These are phyloP conservation scores for Ustilaginoidea virens DNA, from an alignment of 2,329 filamentous ascomycete species.

Conservation along the genomic window DNA sequence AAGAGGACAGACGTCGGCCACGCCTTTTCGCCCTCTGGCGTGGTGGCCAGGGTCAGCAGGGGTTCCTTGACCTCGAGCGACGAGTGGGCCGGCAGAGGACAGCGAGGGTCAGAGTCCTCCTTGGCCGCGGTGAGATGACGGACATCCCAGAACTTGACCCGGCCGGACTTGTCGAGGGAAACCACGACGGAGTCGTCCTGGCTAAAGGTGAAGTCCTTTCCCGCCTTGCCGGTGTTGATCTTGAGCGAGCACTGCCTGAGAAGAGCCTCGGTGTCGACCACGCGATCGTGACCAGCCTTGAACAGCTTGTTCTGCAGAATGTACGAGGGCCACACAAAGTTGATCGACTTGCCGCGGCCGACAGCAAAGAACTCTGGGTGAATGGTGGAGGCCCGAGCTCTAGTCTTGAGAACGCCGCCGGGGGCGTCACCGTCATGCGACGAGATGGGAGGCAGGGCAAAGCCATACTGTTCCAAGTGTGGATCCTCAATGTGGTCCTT, in stretches of 20 bases:
- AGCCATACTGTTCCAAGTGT: conserved; percentile 69
- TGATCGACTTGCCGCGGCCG: conserved; percentile 88
- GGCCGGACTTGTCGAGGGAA: conserved; percentile 89
- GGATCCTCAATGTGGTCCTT: conserved; percentile 68
- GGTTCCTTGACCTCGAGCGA: conserved; percentile 72
- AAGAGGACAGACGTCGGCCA: conserved; percentile 94
- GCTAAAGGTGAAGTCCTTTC: conserved; percentile 96
- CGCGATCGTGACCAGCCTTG: conserved; percentile 46
- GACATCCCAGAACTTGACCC: conserved; percentile 97
- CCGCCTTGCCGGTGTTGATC: conserved; percentile 94
- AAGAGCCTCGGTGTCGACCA: conserved; percentile 78
- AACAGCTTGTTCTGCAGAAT: conserved; percentile 48
- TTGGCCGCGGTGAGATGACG: conserved; percentile 51
- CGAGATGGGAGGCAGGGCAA: conserved; percentile 76
- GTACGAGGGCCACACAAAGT: conserved; percentile 61
- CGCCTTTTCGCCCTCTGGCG: conserved; percentile 77
- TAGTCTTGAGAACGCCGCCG: conserved; percentile 86
- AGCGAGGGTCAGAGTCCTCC: conserved; percentile 33
- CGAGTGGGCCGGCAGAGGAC: conserved; percentile 36
- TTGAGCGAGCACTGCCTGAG: conserved; percentile 76
- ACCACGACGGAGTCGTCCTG: conserved; percentile 91
- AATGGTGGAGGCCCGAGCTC: conserved; percentile 74
- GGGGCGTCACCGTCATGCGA: conserved; percentile 81
- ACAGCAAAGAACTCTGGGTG: conserved; percentile 93
- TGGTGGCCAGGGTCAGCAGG: conserved; percentile 73